Conservation (phyloP, 805 yeast genomes). For the Yamadazyma philogaea region DNA sequence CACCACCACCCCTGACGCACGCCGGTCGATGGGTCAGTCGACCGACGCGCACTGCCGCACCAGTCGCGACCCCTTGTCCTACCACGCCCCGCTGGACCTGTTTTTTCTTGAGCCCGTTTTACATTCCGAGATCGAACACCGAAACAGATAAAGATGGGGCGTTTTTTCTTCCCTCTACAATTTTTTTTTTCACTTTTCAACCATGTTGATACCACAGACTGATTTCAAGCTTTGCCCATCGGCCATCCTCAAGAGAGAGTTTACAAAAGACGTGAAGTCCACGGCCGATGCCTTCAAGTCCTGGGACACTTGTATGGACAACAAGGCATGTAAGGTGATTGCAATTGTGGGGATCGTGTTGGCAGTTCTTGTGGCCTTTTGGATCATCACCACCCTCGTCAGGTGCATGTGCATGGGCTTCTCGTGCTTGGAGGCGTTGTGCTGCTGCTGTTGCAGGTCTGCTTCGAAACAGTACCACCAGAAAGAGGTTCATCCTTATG, state of each 20-base stretch:
- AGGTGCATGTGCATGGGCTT: constrained; percentile 58
- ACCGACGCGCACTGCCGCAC: neutral
- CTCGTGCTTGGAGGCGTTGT: constrained; percentile 41
- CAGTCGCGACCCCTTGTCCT: neutral
- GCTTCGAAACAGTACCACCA: constrained; percentile 14
- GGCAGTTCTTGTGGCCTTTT: constrained; percentile 50
- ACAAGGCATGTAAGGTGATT: constrained; percentile 68
- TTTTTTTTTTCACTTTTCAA: constrained; percentile 1
- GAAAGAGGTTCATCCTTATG: constrained; percentile 19
- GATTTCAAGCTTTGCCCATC: constrained; percentile 12
- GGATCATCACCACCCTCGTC: constrained; percentile 55
- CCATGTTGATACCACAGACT: constrained; percentile 8
- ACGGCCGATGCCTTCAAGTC: constrained; percentile 53
- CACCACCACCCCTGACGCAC: no score
- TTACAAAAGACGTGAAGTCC: constrained; percentile 20
- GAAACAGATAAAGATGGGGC: no score
- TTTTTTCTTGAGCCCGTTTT: neutral
- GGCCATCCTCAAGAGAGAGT: constrained; percentile 8
- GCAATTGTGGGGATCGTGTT: constrained; percentile 70
- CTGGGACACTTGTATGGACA: constrained; percentile 82
- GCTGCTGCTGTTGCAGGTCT: constrained; percentile 46
- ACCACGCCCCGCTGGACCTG: neutral
- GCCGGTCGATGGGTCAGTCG: no score
- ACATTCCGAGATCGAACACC: neutral
- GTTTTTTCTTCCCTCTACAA: no score